Base-by-base conservation (phyloP, 2,329 filamentous ascomycete genomes). In the Monilinia vaccinii-corymbosi region DNA sequence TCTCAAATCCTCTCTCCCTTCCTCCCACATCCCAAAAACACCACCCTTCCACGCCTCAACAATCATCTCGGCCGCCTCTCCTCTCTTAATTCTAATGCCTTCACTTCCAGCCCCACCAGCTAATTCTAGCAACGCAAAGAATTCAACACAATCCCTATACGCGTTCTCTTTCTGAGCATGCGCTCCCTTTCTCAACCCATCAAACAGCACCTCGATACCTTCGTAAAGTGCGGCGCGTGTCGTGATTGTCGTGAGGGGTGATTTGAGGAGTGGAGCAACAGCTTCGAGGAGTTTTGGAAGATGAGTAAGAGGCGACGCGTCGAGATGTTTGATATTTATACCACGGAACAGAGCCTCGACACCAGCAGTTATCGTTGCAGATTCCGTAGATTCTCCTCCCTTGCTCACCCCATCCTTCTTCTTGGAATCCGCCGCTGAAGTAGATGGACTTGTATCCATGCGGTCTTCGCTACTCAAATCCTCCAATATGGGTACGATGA, bases 401-500 rank as follows among this genome's bases (percentile, higher is more conserved):
- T 55, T 63, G 23, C 70, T 68, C 7, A 44, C 61, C 36, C 71
- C 69, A 47, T 71, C 70, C 36, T 44, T 58, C 38, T 53, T 59
- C 8, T 16, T 53, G 1, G 51, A 32, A 32, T 53, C 51, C 21
- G 51, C 14, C 4, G 38, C 21, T 14, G 57, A 46, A 23, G 23
- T 45, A 23, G 65, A 61, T 4, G 66, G 71, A 51, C 91, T 87
- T 87, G 91, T 91, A 44, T 59, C 52, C 52, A 56, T 56, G 14
- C 47, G 40, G 25, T 56, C 52, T 56, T 56, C 42, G 18, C 42
- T 36, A 60, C 79, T 78, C 5, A 81, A 66, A 32, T 84, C 80
- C 47, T 86, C 82, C 38, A 95, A 72, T 49, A 86, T 75, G 0
- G 83, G 81, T 32, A 75, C 76, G 14, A 89, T 82, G 56, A 96